Conservation (phyloP, 2,329 filamentous ascomycete species). For the Saccharata proteae region DNA sequence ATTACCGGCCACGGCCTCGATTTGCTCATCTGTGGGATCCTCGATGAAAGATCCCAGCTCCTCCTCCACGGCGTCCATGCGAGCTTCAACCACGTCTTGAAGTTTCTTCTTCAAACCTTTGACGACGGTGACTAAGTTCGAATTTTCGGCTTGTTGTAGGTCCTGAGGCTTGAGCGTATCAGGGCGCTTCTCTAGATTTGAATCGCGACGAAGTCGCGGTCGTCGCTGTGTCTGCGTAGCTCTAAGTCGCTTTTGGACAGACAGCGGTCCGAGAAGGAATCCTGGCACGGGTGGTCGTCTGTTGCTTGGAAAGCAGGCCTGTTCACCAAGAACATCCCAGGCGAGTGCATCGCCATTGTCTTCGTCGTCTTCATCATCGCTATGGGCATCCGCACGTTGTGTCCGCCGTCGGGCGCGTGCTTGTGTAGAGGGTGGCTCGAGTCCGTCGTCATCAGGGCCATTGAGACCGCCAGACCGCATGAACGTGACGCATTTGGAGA, state of each 20-base stretch:
- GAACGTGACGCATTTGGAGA: constrained; percentile 78
- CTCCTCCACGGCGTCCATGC: constrained; percentile 31
- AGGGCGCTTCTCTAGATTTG: constrained; percentile 6
- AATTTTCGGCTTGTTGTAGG: constrained; percentile 61
- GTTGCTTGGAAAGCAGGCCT: constrained; percentile 62
- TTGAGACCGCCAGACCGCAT: constrained; percentile 55
- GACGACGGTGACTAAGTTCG: constrained; percentile 69
- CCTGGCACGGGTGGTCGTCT: constrained; percentile 64
- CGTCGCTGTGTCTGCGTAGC: constrained; percentile 56
- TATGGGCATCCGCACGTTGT: constrained; percentile 30
- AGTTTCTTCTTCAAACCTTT: constrained; percentile 59
- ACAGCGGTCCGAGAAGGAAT: constrained; percentile 80
- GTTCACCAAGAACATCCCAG: constrained; percentile 73
- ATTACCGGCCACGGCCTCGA: constrained; percentile 46
- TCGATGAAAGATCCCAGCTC: constrained; percentile 22
- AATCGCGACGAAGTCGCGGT: constrained; percentile 43
- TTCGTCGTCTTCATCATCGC: constrained; percentile 50
- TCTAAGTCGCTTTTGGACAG: constrained; percentile 72
- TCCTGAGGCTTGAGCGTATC: constrained; percentile 49
- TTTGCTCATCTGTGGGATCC: constrained; percentile 25
- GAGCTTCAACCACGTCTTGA: constrained; percentile 23
- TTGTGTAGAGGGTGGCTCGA: constrained; percentile 37
- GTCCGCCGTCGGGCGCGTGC: constrained; percentile 37
- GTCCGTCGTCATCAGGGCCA: constrained; percentile 35
- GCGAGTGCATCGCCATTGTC: constrained; percentile 68